Evolutionary conservation across 2,329 filamentous ascomycete genomes (phyloP), one percentile per base, ranked within the genome.

Genomic region (Cladosporium austrohemisphaericum): DNA sequence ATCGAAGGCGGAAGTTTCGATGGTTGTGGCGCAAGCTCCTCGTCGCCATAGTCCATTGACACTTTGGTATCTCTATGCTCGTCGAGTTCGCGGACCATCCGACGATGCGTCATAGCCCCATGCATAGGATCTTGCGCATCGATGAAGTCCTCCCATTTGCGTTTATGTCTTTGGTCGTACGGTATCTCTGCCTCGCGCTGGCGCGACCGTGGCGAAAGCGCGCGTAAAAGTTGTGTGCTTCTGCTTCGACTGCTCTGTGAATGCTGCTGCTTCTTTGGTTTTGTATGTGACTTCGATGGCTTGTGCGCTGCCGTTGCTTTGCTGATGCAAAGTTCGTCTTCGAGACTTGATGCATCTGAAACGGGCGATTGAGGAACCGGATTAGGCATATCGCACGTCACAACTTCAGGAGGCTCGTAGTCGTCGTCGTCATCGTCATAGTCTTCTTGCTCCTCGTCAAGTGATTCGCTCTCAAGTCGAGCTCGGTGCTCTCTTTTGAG

Each of bases 21-120:
- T 4, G 14, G 19, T 25, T 23, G 37, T 25, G 32, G 20, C 10
- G 41, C 41, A 9, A 22, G 29, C 32, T 45, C 41, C 5, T 35
- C 41, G 20, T 45, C 41, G 19, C 41, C 41, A 55, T 80, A 80
- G 52, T 78, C 72, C 46, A 80, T 64, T n/a, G 72, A 65, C 1
- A 73, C 57, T 1, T 60, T 57, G 16, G 66, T 60, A 14, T 63
- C 60, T 26, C 68, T 65, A 50, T 67, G 64, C 20, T 66, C 66
- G 52, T 76, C 73, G 31, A 71, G 62, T 26, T 74, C 71, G 20
- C 68, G 68, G 4, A 69, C 71, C 37, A 73, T 58, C 26, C 72
- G 67, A 56, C 71, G 68, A 22, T 72, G 68, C 40, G 73, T 73
- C 62, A 71, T 65, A 31, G 62, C 62, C 13, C 63, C 63, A 29